Evolutionary conservation across 2,329 filamentous ascomycete species (phyloP).

Genomic region (Fusarium sp.): DNA sequence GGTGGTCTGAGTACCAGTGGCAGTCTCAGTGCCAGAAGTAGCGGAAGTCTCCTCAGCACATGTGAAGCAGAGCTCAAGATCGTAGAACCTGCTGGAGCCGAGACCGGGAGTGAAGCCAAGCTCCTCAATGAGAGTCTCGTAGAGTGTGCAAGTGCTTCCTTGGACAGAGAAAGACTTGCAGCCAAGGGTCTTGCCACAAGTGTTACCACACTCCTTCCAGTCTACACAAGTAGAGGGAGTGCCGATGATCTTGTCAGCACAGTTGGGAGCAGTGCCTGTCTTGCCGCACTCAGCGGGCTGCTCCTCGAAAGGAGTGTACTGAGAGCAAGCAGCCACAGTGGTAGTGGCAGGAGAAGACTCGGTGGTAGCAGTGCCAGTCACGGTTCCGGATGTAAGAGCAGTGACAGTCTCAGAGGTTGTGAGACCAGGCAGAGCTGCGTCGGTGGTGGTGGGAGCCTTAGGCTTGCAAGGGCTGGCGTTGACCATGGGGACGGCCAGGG

Average conservation of each 20-base stretch:
- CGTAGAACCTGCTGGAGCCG: slow-evolving; percentile 17
- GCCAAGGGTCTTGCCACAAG: slow-evolving; percentile 28
- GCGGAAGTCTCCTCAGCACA: slow-evolving; percentile 24
- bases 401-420: slow-evolving; percentile 20
- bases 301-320: slow-evolving; percentile 18
- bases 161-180: slow-evolving; percentile 33
- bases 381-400: slow-evolving; percentile 16
- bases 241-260: slow-evolving; percentile 10
- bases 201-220: slow-evolving; percentile 26
- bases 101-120: not conserved
- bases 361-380: slow-evolving; percentile 19
- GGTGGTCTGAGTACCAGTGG: not conserved
- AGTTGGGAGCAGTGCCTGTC: slow-evolving; percentile 8
- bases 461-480: slow-evolving; percentile 34
- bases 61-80: slow-evolving; percentile 34
- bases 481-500: slow-evolving; percentile 30
- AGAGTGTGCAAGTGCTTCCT: slow-evolving; percentile 15
- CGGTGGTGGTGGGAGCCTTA: slow-evolving; percentile 23
- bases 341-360: slow-evolving; percentile 20
- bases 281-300: slow-evolving; percentile 17
- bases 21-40: slow-evolving; percentile 19
- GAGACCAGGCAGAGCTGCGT: slow-evolving; percentile 12
- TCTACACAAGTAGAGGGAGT: not conserved
- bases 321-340: slow-evolving; percentile 17
- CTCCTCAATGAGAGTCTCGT: not conserved